Conservation (phyloP, 108 stramenopile genomes). For the Pseudonitzschia pungens region DNA sequence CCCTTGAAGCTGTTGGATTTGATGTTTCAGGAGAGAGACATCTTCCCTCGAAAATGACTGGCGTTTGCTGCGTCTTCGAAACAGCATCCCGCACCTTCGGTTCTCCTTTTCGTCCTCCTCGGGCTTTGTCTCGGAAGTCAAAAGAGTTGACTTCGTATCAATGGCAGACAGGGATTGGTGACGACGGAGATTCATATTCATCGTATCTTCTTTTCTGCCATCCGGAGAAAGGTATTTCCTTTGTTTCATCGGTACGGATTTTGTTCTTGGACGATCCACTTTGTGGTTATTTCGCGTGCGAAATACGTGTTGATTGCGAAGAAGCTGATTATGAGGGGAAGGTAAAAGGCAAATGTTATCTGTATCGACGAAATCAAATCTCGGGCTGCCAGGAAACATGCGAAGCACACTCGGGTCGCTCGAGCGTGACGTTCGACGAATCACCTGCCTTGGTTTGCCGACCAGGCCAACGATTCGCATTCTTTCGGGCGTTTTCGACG, state of each 20-base stretch:
- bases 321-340: neutral
- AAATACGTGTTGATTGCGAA: slow-evolving; percentile 15
- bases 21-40: slow-evolving; percentile 23
- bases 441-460: neutral
- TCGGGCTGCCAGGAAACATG: neutral
- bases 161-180: slow-evolving; percentile 11
- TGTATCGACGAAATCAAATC: neutral
- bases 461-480: slow-evolving; percentile 3
- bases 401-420: slow-evolving; percentile 1
- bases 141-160: slow-evolving; percentile 7
- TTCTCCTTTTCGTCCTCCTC: slow-evolving; percentile 13
- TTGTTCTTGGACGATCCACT: neutral
- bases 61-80: slow-evolving; percentile 15
- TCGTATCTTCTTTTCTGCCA: neutral
- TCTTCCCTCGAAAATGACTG: slow-evolving; percentile 11
- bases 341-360: neutral
- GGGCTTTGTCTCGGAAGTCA: slow-evolving; percentile 3
- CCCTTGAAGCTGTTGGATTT: slow-evolving; percentile 26
- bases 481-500: neutral
- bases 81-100: slow-evolving; percentile 23
- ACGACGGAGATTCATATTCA: neutral
- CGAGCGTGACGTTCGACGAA: neutral
- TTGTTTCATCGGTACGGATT: neutral
- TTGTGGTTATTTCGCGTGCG: neutral
- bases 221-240: neutral